These are phyloP conservation scores for Cupressus sempervirens DNA, from an alignment of 75 land plant genomes.

Conservation along the genomic window DNA sequence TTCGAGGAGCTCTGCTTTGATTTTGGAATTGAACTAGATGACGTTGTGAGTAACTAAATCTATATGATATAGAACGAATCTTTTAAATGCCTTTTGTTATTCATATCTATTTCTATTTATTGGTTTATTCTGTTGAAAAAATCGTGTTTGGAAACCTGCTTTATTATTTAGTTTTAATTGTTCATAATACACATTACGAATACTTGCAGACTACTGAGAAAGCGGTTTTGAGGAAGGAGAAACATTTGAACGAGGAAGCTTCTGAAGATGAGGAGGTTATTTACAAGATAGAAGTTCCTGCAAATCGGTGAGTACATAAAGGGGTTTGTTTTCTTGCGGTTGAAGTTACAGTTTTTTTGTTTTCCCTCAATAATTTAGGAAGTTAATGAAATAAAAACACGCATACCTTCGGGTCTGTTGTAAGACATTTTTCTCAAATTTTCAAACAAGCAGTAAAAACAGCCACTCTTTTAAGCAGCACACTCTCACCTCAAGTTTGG, in stretches of 20 bases:
- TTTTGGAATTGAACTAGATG: slow-evolving; percentile 95
- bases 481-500: too few relatives aligned
- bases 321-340: neutral
- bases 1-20: slow-evolving; percentile 93
- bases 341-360: neutral
- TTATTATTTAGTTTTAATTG: neutral
- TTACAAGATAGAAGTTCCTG: slow-evolving; percentile 93
- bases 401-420: too few relatives aligned
- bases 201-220: slow-evolving; percentile 75
- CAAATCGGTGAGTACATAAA: slow-evolving; percentile 59
- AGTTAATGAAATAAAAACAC: too few relatives aligned
- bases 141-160: neutral
- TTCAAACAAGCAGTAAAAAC: too few relatives aligned
- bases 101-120: neutral
- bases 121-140: neutral
- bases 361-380: neutral
- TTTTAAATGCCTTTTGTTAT: neutral
- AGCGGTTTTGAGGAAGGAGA: slow-evolving; percentile 81
- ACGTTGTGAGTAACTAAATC: slow-evolving; percentile 57
- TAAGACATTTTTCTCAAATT: too few relatives aligned
- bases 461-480: too few relatives aligned
- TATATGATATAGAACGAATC: too few relatives aligned
- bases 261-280: slow-evolving; percentile 72
- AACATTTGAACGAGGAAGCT: slow-evolving; percentile 64
- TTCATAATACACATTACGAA: neutral